phyloP scores from a whole-genome alignment of 1,284 basidiomycete genomes.

The Microbotryum lychnidis-dioicae region DNA sequence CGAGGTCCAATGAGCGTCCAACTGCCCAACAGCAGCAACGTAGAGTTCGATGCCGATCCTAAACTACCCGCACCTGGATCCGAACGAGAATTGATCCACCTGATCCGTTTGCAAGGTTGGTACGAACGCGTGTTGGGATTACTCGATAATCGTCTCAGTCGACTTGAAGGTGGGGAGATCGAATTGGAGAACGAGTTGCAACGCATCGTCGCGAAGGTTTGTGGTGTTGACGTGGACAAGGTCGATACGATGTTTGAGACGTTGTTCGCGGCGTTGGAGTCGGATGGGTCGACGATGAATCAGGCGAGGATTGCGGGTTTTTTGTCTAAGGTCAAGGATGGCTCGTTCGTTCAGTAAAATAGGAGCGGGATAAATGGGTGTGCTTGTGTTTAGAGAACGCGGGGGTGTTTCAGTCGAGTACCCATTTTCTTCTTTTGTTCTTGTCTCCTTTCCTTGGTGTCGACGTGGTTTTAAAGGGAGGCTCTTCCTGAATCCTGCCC shows the following conservation, averaged over 20 bases:
- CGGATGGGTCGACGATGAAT: constrained; percentile 21
- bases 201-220: constrained; percentile 28
- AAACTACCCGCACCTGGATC: constrained; percentile 47
- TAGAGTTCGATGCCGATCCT: constrained; percentile 33
- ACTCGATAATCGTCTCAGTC: constrained; percentile 42
- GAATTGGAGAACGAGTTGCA: constrained; percentile 32
- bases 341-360: constrained; percentile 1
- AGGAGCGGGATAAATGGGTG: too few relatives aligned
- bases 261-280: constrained; percentile 54
- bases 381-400: too few relatives aligned
- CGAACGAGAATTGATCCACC: constrained; percentile 51
- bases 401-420: too few relatives aligned
- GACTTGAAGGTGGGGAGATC: constrained; percentile 27
- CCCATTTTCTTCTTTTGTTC: too few relatives aligned
- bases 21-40: constrained; percentile 26
- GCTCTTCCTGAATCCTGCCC: too few relatives aligned
- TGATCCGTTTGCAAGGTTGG: constrained; percentile 72
- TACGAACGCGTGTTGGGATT: constrained; percentile 66
- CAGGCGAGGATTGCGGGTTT: constrained; percentile 21
- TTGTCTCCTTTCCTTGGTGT: too few relatives aligned
- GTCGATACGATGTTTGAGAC: constrained; percentile 43
- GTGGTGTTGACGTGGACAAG: constrained; percentile 24
- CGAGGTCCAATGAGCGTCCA: constrained; percentile 54
- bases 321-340: constrained; percentile 23
- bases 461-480: too few relatives aligned